phyloP scores from a whole-genome alignment of 1,284 basidiomycete species.

The Tranzscheliella williamsii region DNA sequence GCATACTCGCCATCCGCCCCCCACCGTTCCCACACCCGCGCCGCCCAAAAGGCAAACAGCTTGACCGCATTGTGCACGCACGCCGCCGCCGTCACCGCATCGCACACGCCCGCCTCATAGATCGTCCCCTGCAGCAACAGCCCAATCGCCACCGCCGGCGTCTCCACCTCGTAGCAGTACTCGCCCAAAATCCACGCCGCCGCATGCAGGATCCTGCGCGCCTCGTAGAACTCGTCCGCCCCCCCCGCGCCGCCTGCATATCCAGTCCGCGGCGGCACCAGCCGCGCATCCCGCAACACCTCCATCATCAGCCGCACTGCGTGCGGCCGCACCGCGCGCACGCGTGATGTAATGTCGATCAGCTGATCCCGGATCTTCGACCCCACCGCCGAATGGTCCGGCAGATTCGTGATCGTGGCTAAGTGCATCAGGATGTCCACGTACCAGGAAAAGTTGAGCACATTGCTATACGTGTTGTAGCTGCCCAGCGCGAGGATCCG shows the following conservation, averaged over 20 bases:
- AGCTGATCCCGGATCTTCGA: constrained; percentile 76
- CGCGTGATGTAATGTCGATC: constrained; percentile 82
- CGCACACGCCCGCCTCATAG: constrained; percentile 26
- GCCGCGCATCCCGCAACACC: constrained; percentile 69
- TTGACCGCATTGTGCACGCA: constrained; percentile 84
- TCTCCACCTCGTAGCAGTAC: constrained; percentile 67
- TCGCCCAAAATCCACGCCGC: constrained; percentile 96
- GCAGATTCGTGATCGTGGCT: constrained; percentile 70
- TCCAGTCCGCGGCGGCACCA: constrained; percentile 4
- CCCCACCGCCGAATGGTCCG: constrained; percentile 71
- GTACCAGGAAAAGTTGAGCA: constrained; percentile 95
- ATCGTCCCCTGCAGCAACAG: constrained; percentile 65
- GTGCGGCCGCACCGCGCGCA: constrained; percentile 74
- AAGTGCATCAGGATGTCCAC: constrained; percentile 74
- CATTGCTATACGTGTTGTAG: constrained; percentile 79
- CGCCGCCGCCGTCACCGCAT: constrained; percentile 24
- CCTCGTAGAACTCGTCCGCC: constrained; percentile 56
- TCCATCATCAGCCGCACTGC: constrained; percentile 80
- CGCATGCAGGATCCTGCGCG: constrained; percentile 77
- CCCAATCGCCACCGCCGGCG: constrained; percentile 45
- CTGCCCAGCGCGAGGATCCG: constrained; percentile 81
- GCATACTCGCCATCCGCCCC: constrained; percentile 73
- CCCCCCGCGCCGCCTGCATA: constrained; percentile 23
- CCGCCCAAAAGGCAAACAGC: constrained; percentile 81
- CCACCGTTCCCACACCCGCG: constrained; percentile 76